Evolutionary conservation across 768 basidiomycete species (phyloP).

Genomic region (Mycena rosella): DNA sequence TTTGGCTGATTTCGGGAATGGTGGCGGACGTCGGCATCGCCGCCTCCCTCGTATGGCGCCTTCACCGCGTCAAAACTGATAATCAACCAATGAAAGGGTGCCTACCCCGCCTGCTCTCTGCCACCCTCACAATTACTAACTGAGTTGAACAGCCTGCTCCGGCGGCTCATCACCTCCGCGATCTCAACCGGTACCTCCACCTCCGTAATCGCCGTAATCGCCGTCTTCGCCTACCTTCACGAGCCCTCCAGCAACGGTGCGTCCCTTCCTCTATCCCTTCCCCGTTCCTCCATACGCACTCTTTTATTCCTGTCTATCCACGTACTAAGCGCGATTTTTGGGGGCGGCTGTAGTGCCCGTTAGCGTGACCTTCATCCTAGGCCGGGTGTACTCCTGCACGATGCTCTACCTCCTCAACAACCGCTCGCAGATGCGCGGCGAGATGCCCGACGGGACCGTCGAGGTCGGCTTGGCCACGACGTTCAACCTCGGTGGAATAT

Average conservation of each 20-base stretch:
- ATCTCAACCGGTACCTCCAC: constrained; percentile 25
- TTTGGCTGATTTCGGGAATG: constrained; percentile 20
- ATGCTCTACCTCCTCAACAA: constrained; percentile 30
- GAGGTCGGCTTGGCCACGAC: constrained; percentile 15
- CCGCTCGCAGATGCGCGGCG: constrained; percentile 19
- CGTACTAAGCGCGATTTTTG: too few species aligned
- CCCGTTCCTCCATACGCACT: too few species aligned
- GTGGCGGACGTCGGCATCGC: constrained; percentile 18
- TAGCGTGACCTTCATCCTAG: constrained; percentile 18
- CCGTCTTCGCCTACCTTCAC: constrained; percentile 21
- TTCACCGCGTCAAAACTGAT: constrained; percentile 13
- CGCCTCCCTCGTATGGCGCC: constrained; percentile 13
- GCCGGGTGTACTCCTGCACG: constrained; percentile 25
- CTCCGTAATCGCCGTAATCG: constrained; percentile 17
- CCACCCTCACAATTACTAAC: background rate
- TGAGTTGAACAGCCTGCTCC: constrained; percentile 1
- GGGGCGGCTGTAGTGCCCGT: too few species aligned
- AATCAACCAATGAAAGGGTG: constrained; percentile 8
- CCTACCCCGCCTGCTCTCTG: background rate
- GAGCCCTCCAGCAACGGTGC: constrained; percentile 21
- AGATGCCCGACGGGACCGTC: constrained; percentile 14
- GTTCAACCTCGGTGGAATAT: constrained; percentile 22
- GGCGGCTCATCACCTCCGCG: constrained; percentile 22
- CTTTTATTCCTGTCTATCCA: too few species aligned
- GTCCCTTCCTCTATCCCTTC: background rate